These are phyloP conservation scores for Candida sp. DNA, from an alignment of 1,139 yeast species.

Conservation along the genomic window DNA sequence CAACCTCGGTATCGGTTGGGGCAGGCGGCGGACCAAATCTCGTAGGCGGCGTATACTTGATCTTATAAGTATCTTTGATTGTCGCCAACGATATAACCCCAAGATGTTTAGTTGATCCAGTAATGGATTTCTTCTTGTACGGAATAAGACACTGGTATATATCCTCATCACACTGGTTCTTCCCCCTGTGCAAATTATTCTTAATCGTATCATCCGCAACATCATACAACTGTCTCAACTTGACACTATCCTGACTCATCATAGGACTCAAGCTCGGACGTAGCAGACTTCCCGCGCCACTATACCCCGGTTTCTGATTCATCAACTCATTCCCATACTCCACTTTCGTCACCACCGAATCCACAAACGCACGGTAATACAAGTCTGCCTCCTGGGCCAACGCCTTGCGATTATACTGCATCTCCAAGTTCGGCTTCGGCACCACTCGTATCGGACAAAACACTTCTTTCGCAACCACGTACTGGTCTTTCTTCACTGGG, in stretches of 20 bases:
- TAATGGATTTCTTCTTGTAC: slow-evolving; percentile 38
- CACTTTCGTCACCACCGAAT: slow-evolving; percentile 33
- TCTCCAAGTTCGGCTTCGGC: slow-evolving; percentile 32
- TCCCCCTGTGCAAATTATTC: slow-evolving; percentile 16
- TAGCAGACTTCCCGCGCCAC: background rate
- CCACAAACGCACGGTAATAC: slow-evolving; percentile 43
- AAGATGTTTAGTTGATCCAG: slow-evolving; percentile 34
- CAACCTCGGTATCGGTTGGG: slow-evolving; percentile 22
- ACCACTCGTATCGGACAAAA: slow-evolving; percentile 39
- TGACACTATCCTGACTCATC: slow-evolving; percentile 18
- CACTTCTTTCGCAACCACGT: slow-evolving; percentile 42
- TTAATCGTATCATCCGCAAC: slow-evolving; percentile 22
- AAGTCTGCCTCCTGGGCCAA: slow-evolving; percentile 26
- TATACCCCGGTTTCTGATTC: slow-evolving; percentile 7
- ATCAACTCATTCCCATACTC: slow-evolving; percentile 30
- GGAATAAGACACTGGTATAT: slow-evolving; percentile 38
- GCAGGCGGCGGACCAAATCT: slow-evolving; percentile 19
- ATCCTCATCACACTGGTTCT: slow-evolving; percentile 21
- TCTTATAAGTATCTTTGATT: slow-evolving; percentile 33
- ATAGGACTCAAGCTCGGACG: slow-evolving; percentile 13
- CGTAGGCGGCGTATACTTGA: slow-evolving; percentile 39
- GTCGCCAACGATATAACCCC: slow-evolving; percentile 44
- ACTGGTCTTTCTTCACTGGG: slow-evolving; percentile 29
- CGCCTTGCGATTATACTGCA: slow-evolving; percentile 20
- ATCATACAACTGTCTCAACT: slow-evolving; percentile 39